Base-by-base conservation (phyloP, 768 basidiomycete genomes). In the Hypsizygus marmoreus region DNA sequence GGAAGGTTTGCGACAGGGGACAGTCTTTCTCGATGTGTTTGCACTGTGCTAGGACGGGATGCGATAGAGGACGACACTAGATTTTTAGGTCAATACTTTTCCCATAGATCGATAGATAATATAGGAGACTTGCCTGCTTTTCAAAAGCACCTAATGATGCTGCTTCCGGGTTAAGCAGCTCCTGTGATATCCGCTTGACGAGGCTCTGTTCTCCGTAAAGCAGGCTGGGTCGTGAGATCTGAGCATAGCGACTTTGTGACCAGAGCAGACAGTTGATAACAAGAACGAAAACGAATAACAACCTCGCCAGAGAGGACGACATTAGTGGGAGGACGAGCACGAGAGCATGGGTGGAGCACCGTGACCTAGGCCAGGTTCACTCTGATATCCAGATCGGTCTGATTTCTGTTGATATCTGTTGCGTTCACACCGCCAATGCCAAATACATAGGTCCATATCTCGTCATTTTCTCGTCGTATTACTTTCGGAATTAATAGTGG, bases 1-100 rank as follows among this genome's bases (percentile, higher is more conserved):
- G 78, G 57, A 90, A 71, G 1, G 91, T 91, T 4, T 73, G 66
- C 11, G 84, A 70, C 8, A 64, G 51, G 2, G 78, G 71, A 63
- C 91, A 93, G n/a, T 62, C 50, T 2, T 76, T 66, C 14, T 64
- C 60, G 42, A 86, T 86, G 66, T 88, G 81, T 13, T 62, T 43
- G 59, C 91, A 93, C 66, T 92, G 90, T 10, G 76, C 64, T 9
- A 64, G 58, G 2, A 68, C 39, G 2, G 81, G 78, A 25, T 81
- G 65, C 13, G 75, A 67, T 36, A 84, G 71, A 2, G 90, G 91
- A 39, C 64, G 74, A 64, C 91, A 92, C 88, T 91, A 50, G 30
- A 2, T 24, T 14, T 4, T 16, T 30, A 19, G 19, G 23, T 44
- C 28, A 49, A 40, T 16, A 16, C 22, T 29, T 13, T 30, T 28